Base-by-base conservation (phyloP, 768 basidiomycete species). In the Tricholoma hemisulphureum region DNA sequence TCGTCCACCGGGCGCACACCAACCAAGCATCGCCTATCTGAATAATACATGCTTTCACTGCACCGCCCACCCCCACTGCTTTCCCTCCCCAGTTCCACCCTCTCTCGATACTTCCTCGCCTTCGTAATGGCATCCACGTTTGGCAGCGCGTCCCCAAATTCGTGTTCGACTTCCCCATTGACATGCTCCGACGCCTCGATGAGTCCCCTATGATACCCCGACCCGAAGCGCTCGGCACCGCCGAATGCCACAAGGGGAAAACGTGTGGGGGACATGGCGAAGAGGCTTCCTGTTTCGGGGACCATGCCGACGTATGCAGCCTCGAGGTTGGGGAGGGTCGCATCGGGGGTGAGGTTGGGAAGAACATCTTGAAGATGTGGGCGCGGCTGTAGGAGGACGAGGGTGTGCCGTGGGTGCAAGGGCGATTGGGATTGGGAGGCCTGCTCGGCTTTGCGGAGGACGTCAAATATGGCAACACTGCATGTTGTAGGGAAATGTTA, bases 361-460 rank as follows among this genome's bases (percentile, higher is more conserved):
- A 94, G 77, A 7, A 96, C 76, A 31, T 93, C 87, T 18, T 86
- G 80, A 2, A 94, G 78, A 31, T 84, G 80, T 0, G 91, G 88
- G 1, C 84, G 87, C 11, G 95, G 95, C 69, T 98, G 95, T 13
- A 94, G 84, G 10, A 98, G 84, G 7, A 93, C 87, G 65, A 96
- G 87, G 3, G 94, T 86, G 73, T 61, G 71, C 66, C 51, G 61
- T 51, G 57, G 51, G 14, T 56, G 60, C 31, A 63, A 55, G 45
- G 70, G 57, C 3, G 21, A 39, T 4, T 24, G 52, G 14, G 35
- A n/a, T 46, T 46, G 43, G 18, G 24, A 11, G 43, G 13, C 14
- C 5, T 23, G 46, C 4, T 28, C 46, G 2, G 26, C 8, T 31
- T 72, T 69, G 16, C 79, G 80, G 5, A 92, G 76, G 45, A 93